Conservation (phyloP, 2,329 filamentous ascomycete genomes). For the Orbilia oligospora region DNA sequence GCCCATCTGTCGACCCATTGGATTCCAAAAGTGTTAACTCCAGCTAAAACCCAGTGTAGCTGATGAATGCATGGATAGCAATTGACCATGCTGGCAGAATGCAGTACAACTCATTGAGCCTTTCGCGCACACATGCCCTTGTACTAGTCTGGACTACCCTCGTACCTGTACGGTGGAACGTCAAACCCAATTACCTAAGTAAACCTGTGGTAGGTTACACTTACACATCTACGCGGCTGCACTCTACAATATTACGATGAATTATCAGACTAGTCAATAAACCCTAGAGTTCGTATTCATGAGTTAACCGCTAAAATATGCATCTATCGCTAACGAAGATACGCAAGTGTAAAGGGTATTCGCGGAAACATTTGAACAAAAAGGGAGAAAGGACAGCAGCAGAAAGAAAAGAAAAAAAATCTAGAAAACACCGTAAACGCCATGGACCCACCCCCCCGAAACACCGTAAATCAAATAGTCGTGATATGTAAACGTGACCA, state of each 20-base stretch:
- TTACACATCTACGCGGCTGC: background rate
- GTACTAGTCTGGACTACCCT: too few relatives aligned
- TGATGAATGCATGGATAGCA: too few relatives aligned
- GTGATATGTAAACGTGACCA: conserved; percentile 15
- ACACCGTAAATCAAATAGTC: conserved; percentile 28
- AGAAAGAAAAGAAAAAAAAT: background rate
- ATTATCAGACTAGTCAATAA: background rate
- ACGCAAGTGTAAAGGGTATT: background rate
- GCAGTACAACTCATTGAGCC: background rate
- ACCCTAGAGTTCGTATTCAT: background rate
- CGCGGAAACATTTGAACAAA: background rate
- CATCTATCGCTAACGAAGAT: conserved; percentile 19
- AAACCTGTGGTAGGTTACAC: conserved; percentile 1
- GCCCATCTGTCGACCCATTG: too few relatives aligned
- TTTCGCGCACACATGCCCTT: background rate
- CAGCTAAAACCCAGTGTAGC: too few relatives aligned
- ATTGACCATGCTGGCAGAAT: conserved; percentile 16
- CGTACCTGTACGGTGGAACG: background rate
- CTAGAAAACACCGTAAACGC: background rate
- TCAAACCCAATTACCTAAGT: background rate
- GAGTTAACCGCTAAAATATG: background rate
- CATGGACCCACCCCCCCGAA: conserved; percentile 3
- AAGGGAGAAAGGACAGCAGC: background rate
- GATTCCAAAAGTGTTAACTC: too few relatives aligned
- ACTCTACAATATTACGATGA: background rate